Conservation (phyloP, 495 filamentous ascomycete genomes). For the Hypoxylon rickii region DNA sequence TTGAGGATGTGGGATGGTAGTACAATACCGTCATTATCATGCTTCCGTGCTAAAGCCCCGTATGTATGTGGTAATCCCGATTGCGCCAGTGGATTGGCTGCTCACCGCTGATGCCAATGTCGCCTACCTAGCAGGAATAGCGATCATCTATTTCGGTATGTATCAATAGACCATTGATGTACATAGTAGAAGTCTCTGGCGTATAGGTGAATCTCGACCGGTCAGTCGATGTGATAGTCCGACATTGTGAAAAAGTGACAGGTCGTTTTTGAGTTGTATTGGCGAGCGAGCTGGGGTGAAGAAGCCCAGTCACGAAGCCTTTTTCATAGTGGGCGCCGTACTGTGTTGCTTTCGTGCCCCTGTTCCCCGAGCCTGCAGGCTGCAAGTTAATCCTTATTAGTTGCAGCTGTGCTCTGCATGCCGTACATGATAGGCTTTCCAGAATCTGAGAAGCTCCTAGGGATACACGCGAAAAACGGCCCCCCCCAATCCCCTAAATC, state of each 20-base stretch:
- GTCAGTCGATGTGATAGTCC: no score
- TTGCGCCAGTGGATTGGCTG: constrained; percentile 25
- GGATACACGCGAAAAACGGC: constrained; percentile 27
- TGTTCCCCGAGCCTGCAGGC: constrained; percentile 33
- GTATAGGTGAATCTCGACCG: constrained; percentile 22
- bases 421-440: constrained; percentile 34
- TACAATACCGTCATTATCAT: constrained; percentile 7
- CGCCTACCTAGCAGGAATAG: constrained; percentile 27
- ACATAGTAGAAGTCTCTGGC: no score
- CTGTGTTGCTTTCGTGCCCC: constrained; percentile 23
- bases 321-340: constrained; percentile 11
- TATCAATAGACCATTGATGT: no score
- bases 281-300: constrained; percentile 20
- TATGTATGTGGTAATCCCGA: constrained; percentile 20
- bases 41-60: constrained; percentile 14
- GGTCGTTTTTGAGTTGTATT: constrained; percentile 28
- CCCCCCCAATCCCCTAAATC: constrained; percentile 22
- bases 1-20: constrained; percentile 11
- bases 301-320: constrained; percentile 18
- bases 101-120: constrained; percentile 34
- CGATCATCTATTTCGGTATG: constrained; percentile 31
- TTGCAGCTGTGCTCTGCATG: constrained; percentile 37
- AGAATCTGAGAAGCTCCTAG: constrained; percentile 33
- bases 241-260: constrained; percentile 34
- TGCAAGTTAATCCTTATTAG: constrained; percentile 35